Percentiles rank a stretch among this genome's conserved stretches.
Conservation (phyloP, 78 protist genomes). For the Dictyostelium firmibasis region DNA sequence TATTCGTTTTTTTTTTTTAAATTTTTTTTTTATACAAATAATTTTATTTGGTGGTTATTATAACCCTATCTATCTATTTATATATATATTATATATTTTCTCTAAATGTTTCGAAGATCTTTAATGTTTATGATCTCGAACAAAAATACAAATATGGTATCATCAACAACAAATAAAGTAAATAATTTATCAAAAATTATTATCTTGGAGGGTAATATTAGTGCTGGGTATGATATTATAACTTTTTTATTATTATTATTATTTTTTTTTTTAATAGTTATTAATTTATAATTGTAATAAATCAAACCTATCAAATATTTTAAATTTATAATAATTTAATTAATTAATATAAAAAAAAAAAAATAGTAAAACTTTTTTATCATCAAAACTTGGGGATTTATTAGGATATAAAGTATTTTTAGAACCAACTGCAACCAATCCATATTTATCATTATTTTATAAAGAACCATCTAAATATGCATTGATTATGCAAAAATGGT, state of each 20-base stretch:
- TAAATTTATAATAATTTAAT: no score
- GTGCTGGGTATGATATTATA: constrained; percentile 49
- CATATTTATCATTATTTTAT: constrained; percentile 82
- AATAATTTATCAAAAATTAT: constrained; percentile 52
- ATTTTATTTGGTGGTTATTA: background rate
- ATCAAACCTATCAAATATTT: no score
- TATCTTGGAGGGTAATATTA: constrained; percentile 85
- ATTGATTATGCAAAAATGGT: constrained; percentile 85
- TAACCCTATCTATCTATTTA: background rate
- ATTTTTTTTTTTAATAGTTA: no score
- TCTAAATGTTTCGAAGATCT: constrained; percentile 6
- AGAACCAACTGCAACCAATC: constrained; percentile 87
- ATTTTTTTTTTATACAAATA: background rate
- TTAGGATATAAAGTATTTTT: constrained; percentile 61
- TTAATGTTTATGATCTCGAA: constrained; percentile 7
- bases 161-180: background rate
- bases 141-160: background rate
- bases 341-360: background rate
- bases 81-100: background rate
- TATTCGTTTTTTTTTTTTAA: background rate
- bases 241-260: no score
- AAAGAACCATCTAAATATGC: constrained; percentile 76
- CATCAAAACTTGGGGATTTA: constrained; percentile 36
- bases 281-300: background rate
- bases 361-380: constrained; percentile 38